Percentiles rank a stretch among this genome's conserved stretches.
Evolutionary conservation across 1,139 yeast species (phyloP).

Genomic region (Lodderomyces elongisporus): DNA sequence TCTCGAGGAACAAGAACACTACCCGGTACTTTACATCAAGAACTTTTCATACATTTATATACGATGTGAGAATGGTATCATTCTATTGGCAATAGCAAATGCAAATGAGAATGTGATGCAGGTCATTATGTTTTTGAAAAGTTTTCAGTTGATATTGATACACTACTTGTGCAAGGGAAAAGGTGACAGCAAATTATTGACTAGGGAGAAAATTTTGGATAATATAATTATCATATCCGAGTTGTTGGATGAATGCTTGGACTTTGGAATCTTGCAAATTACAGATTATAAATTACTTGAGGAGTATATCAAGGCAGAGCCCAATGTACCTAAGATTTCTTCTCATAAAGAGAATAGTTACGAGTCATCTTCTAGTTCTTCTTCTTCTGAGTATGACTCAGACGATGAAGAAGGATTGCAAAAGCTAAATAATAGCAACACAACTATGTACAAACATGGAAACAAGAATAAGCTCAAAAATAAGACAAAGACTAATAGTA

Average conservation of each 20-base stretch:
- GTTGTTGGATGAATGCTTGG: slow-evolving; percentile 43
- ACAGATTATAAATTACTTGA: slow-evolving; percentile 42
- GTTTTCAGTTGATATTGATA: slow-evolving; percentile 27
- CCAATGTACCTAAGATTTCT: slow-evolving; percentile 23
- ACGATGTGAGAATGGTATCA: slow-evolving; percentile 26
- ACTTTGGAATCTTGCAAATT: slow-evolving; percentile 39
- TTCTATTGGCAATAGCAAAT: slow-evolving; percentile 29
- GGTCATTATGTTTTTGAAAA: slow-evolving; percentile 32
- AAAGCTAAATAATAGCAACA: not conserved
- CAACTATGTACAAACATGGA: not conserved
- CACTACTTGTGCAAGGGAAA: slow-evolving; percentile 24
- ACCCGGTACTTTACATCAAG: slow-evolving; percentile 25
- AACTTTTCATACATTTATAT: slow-evolving; percentile 32
- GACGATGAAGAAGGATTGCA: slow-evolving; percentile 13
- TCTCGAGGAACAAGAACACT: slow-evolving; percentile 15
- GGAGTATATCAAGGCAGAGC: slow-evolving; percentile 41
- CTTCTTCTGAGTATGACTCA: slow-evolving; percentile 11
- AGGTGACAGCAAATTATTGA: slow-evolving; percentile 11
- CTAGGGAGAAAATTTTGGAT: slow-evolving; percentile 34
- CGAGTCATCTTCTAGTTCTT: slow-evolving; percentile 1
- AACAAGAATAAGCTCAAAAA: not conserved
- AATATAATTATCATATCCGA: slow-evolving; percentile 38
- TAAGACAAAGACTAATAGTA: slow-evolving; percentile 9
- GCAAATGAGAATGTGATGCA: slow-evolving; percentile 38
- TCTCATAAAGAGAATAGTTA: not conserved